Base-by-base conservation (phyloP, 495 filamentous ascomycete genomes). In the Rhypophila decipiens region DNA sequence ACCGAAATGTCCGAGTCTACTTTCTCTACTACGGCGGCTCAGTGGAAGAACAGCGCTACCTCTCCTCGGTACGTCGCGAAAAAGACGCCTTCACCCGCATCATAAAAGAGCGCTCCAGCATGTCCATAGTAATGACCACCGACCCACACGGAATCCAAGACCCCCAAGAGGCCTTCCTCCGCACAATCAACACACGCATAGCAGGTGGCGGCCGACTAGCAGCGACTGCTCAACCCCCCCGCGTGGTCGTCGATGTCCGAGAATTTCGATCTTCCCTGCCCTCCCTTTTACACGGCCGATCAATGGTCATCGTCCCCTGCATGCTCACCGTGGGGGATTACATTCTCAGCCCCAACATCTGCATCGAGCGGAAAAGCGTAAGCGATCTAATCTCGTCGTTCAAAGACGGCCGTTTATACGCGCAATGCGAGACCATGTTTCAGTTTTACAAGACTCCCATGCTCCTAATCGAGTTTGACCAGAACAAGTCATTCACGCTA, bases 261-360 rank as follows among this genome's bases (percentile, higher is more conserved):
- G 93, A 98, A 63, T 96, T 98, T 59, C 82, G 91, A 56, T 95
- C 89, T 33, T 88, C 87, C 0, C 79, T 98, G 0, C 91, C 93
- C 1, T 96, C 90, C 0, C 77, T 97, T 18, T 73, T 97, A 1
- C 91, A 98, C 63, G 94, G 86, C 15, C 83, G 86, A 39, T 85
- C 78, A 54, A 88, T 93, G 69, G 66, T 87, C 35, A 80, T 96
- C 34, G 81, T 96, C 0, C 94, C 93, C 17, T 95, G 90, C 67
- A 91, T 90, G 76, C 72, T 98, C 41, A 98, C 93, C 10, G 94
- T 98, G 0, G 93, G 91, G 47, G 93, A 98, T 70, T 98, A 98
- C 69, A 83, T 97, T 53, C 77, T 97, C 24, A 88, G 84, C 5
- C 93, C 91, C 11, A 74, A 78, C 53, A 93, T 97, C 50, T 95